Conservation (phyloP, 306 rosid species). For the Glycyrrhiza uralensis region DNA sequence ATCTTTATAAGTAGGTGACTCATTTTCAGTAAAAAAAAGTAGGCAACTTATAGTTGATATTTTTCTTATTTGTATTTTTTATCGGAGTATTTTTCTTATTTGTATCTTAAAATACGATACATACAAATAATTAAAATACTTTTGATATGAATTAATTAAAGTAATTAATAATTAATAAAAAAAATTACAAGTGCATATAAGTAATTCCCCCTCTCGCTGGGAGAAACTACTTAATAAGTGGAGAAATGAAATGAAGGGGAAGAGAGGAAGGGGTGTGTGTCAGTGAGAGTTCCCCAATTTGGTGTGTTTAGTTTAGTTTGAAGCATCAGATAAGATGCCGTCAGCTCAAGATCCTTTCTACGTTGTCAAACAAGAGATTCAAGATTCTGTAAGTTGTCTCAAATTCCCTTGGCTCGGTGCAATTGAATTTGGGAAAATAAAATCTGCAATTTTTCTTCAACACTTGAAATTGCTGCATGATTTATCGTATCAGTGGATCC, state of each 20-base stretch:
- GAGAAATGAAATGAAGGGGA: neutral
- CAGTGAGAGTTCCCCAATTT: neutral
- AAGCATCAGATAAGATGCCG: conserved; percentile 53
- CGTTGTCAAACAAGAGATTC: conserved; percentile 96
- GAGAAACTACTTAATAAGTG: too few relatives aligned
- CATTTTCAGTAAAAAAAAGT: too few relatives aligned
- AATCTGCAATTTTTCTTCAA: neutral
- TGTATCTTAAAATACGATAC: too few relatives aligned
- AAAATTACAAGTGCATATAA: too few relatives aligned
- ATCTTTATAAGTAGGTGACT: too few relatives aligned
- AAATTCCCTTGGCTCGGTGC: neutral
- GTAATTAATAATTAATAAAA: too few relatives aligned
- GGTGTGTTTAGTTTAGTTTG: neutral
- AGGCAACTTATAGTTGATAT: too few relatives aligned
- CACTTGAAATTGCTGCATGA: neutral
- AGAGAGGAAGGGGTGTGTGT: neutral
- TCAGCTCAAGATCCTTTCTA: conserved; percentile 98
- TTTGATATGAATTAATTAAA: too few relatives aligned
- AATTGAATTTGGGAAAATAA: neutral
- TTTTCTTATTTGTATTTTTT: too few relatives aligned
- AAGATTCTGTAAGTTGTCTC: conserved; percentile 72
- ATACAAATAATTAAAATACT: too few relatives aligned
- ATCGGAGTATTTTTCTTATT: too few relatives aligned
- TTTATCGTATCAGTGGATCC: conserved; percentile 7
- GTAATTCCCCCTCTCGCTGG: too few relatives aligned